These are phyloP conservation scores for Blastomyces parvus DNA, from an alignment of 2,329 filamentous ascomycete genomes.

Conservation along the genomic window DNA sequence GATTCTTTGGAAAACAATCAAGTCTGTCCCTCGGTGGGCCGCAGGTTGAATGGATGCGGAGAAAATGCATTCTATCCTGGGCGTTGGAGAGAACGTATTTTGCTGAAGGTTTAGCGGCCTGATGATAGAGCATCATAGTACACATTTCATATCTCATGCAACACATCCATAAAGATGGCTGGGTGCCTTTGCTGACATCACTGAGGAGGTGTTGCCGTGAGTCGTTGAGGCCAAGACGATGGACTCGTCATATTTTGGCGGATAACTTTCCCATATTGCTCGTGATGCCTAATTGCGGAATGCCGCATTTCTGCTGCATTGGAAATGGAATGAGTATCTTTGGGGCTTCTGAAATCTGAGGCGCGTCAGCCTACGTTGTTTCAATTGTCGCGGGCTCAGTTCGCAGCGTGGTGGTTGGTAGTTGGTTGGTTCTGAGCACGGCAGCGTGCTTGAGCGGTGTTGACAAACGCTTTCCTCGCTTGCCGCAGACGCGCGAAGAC, in stretches of 20 bases:
- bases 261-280: no score
- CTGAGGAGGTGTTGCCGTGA: neutral
- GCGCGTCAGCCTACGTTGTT: no score
- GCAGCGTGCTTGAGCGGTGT: neutral
- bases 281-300: neutral
- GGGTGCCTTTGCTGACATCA: neutral
- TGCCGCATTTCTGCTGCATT: neutral
- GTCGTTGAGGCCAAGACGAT: neutral
- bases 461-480: neutral
- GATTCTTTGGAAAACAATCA: neutral
- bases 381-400: no score
- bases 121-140: neutral
- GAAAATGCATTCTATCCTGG: neutral
- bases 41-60: no score
- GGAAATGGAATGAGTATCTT: neutral
- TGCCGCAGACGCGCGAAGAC: neutral
- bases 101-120: neutral
- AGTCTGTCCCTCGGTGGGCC: neutral
- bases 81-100: neutral
- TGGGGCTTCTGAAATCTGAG: neutral
- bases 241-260: neutral
- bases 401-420: no score
- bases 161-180: neutral
- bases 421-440: no score
- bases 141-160: neutral